A percentile compares a stretch with the other conserved stretches of the same genome.
These are phyloP conservation scores for Nitzschia palea DNA, from an alignment of 108 stramenopile species.

Conservation along the genomic window DNA sequence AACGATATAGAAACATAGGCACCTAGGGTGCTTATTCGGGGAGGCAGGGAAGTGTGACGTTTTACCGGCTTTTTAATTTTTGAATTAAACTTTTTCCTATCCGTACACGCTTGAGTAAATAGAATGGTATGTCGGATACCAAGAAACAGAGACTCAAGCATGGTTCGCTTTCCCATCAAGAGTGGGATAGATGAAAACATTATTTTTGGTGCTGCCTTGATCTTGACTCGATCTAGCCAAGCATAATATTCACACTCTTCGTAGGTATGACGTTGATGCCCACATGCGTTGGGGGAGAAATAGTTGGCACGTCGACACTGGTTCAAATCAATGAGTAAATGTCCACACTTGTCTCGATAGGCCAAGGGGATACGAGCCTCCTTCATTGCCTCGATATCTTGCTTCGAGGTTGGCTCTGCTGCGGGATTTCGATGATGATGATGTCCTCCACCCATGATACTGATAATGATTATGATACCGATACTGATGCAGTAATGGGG, in stretches of 20 bases:
- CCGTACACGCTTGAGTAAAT: too few relatives aligned
- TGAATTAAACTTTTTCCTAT: too few relatives aligned
- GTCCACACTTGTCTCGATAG: slow-evolving; percentile 94
- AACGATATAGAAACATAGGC: too few relatives aligned
- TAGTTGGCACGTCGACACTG: slow-evolving; percentile 85
- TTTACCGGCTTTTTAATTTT: too few relatives aligned
- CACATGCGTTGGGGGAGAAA: slow-evolving; percentile 85
- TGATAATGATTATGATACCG: background rate
- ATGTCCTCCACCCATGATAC: slow-evolving; percentile 16
- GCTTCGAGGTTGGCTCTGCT: slow-evolving; percentile 69
- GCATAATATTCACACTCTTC: slow-evolving; percentile 95
- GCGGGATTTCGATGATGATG: slow-evolving; percentile 62
- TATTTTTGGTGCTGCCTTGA: slow-evolving; percentile 49
- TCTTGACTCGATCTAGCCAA: slow-evolving; percentile 78
- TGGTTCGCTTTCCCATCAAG: too few relatives aligned
- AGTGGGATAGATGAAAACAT: too few relatives aligned
- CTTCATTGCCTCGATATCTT: slow-evolving; percentile 84
- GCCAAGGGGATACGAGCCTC: slow-evolving; percentile 82
- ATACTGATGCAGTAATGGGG: background rate
- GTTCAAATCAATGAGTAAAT: slow-evolving; percentile 88
- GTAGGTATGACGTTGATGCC: slow-evolving; percentile 92
- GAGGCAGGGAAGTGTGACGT: too few relatives aligned
- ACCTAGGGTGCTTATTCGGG: too few relatives aligned
- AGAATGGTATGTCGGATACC: too few relatives aligned
- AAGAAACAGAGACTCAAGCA: too few relatives aligned